Base-by-base conservation (phyloP, 768 basidiomycete genomes). In the Inosperma sp. region DNA sequence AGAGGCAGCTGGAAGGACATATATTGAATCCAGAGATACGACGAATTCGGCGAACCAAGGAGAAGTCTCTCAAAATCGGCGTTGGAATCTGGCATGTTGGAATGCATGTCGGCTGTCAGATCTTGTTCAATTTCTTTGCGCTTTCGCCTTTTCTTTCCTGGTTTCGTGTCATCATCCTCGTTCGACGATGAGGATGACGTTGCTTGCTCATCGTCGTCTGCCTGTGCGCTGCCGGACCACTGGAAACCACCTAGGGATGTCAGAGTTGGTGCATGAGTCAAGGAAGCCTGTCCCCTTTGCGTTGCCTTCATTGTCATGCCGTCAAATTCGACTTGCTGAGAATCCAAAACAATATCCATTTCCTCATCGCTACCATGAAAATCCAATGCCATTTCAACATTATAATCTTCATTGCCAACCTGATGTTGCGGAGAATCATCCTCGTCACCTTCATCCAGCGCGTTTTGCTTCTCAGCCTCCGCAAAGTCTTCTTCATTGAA, bases 1-100 rank as follows among this genome's bases (percentile, higher is more conserved):
- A 99, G 79, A 58, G 93, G 93, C 9, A 98, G 75, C 61, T 94
- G 92, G 81, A 97, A 95, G 7, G 96, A 95, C 93, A 99, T 98
- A 67, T 93, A 99, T 66, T 97, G 94, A 52, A 99, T 85, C 96
- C 96, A 99, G 27, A 98, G 78, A 69, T 88, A 96, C 0, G 96
- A 98, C 6, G 94, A 98, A 64, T 96, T 93, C 2, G 96, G 95
- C 0, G 95, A 93, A 23, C 91, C 90, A 31, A 98, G 77, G 39
- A 99, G 78, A 29, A 90, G 71, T 10, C 96, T 82, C 67, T 99
- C 96, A 59, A 97, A 99, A 65, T 99, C 95, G 26, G 87, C 81
- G 54, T 86, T 90, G 2, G 96, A 96, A 64, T 92, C 89, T 2
- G 96, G 96, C 17, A 75, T 75, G 59, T 83, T 86, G 31, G 78